Base-by-base conservation (phyloP, 768 basidiomycete species). In the Russula lepida region DNA sequence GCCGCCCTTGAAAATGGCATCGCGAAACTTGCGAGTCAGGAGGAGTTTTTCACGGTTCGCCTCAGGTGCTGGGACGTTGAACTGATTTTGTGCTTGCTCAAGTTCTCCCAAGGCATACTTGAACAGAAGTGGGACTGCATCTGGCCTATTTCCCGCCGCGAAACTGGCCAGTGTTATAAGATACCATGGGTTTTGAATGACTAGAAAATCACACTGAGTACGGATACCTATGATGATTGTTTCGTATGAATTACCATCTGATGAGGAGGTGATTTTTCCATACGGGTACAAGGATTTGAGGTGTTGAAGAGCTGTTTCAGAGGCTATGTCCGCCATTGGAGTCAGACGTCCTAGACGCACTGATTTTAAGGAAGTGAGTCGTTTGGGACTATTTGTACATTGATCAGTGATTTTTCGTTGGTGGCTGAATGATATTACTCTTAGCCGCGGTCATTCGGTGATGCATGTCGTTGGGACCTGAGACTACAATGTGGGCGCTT, bases 1-100 rank as follows among this genome's bases (percentile, higher is more conserved):
- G 4, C 83, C 85, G 4, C 81, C 77, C 68, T 85, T 85, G 72
- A 88, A 80, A 6, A 87, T 63, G 0, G 79, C 80, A 62, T 88
- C 86, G 32, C 83, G 74, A n/a, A 86, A 69, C 65, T 78, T 84
- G 56, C 79, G 75, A 41, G 80, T 79, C 3, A 86, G 73, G 8
- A 75, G 48, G 25, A 74, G 67, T 44, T 70, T 74, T 58, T 83
- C 76, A 19, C 74, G 69, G 8, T 71, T 54, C 2, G 65, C 68
- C 12, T 63, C 67, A 0, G 62, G 62, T 8, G 30, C 50, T 23
- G 60, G 67, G 12, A 58, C 62, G 30, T 56, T 72, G 68, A 11
- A 67, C 35, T 58, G 23, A 21, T 54, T 33, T 19, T 70, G 69
- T 4, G 58, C 63, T 1, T 25, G 64, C 58, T 74, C 71, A 0